Conservation (phyloP, 306 rosid genomes). For the Glycine tomentella region DNA sequence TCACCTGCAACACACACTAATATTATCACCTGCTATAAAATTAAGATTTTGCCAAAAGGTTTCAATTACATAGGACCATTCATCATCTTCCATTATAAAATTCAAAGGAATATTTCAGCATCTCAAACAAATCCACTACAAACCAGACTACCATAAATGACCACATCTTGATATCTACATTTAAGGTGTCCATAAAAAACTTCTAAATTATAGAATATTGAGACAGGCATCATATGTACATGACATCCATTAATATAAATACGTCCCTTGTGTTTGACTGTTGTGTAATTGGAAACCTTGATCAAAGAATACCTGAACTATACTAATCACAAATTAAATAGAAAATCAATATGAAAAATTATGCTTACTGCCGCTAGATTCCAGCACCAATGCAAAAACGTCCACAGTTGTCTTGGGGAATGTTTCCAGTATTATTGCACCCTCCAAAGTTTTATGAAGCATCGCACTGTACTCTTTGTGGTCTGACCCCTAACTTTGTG, state of each 20-base stretch:
- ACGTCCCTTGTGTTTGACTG: not conserved
- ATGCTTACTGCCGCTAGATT: slow-evolving; percentile 95
- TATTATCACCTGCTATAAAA: not conserved
- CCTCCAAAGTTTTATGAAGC: slow-evolving; percentile 96
- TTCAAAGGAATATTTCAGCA: not conserved
- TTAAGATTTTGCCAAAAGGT: too few relatives aligned
- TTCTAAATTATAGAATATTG: not conserved
- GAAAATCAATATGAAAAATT: slow-evolving; percentile 30
- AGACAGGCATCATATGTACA: too few relatives aligned
- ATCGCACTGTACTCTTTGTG: slow-evolving; percentile 77
- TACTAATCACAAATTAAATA: slow-evolving; percentile 26
- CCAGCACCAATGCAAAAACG: slow-evolving; percentile 93
- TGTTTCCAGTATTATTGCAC: slow-evolving; percentile 85
- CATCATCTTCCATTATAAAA: slow-evolving; percentile 4
- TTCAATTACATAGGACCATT: too few relatives aligned
- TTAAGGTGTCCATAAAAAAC: not conserved
- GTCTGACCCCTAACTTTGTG: slow-evolving; percentile 71
- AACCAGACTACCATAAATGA: slow-evolving; percentile 29
- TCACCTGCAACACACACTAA: slow-evolving; percentile 67
- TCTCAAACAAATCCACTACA: slow-evolving; percentile 26
- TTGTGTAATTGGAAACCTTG: not conserved
- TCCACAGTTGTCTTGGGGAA: slow-evolving; percentile 97
- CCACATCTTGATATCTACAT: not conserved
- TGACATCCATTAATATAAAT: too few relatives aligned
- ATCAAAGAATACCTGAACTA: slow-evolving; percentile 26